A percentile compares a stretch with the other conserved stretches of the same genome.
These are phyloP conservation scores for Yamadazyma sp. DNA, from an alignment of 1,139 yeast genomes.

Conservation along the genomic window DNA sequence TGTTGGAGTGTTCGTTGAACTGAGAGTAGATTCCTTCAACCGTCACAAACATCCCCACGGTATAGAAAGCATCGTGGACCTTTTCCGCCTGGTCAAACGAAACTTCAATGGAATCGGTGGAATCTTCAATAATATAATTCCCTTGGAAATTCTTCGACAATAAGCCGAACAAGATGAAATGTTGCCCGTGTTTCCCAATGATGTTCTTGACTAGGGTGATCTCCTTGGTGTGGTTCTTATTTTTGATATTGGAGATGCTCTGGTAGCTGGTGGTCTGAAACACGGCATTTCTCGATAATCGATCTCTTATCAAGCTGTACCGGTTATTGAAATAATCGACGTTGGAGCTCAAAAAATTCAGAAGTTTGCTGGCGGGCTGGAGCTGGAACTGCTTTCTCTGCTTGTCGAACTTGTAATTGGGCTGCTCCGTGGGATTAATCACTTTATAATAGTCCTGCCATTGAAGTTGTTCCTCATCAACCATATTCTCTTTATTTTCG, in stretches of 20 bases:
- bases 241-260: constrained; percentile 30
- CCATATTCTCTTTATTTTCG: constrained; percentile 10
- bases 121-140: constrained; percentile 74
- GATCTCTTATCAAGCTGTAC: constrained; percentile 62
- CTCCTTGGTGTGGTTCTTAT: constrained; percentile 38
- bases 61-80: constrained; percentile 66
- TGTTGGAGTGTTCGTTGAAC: constrained; percentile 45
- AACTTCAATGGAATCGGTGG: constrained; percentile 73
- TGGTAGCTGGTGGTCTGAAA: constrained; percentile 57
- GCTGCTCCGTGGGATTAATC: constrained; percentile 66
- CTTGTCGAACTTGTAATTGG: constrained; percentile 62
- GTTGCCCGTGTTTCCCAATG: constrained; percentile 77
- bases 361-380: constrained; percentile 17
- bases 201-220: constrained; percentile 80
- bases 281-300: constrained; percentile 72
- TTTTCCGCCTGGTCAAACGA: constrained; percentile 67
- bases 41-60: constrained; percentile 76
- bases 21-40: constrained; percentile 84
- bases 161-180: constrained; percentile 78
- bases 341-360: constrained; percentile 21
- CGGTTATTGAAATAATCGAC: constrained; percentile 40
- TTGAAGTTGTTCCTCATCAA: constrained; percentile 30
- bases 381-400: constrained; percentile 63
- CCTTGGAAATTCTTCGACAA: constrained; percentile 66
- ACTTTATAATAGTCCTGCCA: constrained; percentile 77